These are phyloP conservation scores for Colletotrichum sp. DNA, from an alignment of 2,329 filamentous ascomycete genomes.

Conservation along the genomic window DNA sequence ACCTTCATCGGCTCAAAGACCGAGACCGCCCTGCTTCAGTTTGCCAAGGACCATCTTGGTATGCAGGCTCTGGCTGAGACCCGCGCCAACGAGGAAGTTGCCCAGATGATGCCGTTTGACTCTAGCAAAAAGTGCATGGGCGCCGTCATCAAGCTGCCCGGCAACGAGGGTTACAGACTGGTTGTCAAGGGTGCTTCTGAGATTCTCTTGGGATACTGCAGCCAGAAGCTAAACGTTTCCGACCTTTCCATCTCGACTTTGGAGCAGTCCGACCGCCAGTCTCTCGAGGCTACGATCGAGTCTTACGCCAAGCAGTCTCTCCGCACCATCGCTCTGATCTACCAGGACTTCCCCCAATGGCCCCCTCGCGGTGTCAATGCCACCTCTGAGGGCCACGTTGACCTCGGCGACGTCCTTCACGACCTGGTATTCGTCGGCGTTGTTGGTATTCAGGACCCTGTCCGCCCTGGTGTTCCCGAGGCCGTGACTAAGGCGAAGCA, in stretches of 20 bases:
- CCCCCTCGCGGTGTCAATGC: slow-evolving; percentile 65
- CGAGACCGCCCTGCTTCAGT: slow-evolving; percentile 57
- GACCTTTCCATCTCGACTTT: slow-evolving; percentile 59
- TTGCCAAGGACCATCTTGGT: slow-evolving; percentile 55
- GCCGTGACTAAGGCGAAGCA: slow-evolving; percentile 68
- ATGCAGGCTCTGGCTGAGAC: slow-evolving; percentile 51
- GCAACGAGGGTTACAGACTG: slow-evolving; percentile 49
- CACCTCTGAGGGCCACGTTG: slow-evolving; percentile 68
- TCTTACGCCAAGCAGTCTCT: slow-evolving; percentile 69
- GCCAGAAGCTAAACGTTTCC: slow-evolving; percentile 43
- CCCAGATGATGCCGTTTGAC: slow-evolving; percentile 60
- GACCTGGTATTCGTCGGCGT: slow-evolving; percentile 76
- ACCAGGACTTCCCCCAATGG: slow-evolving; percentile 74
- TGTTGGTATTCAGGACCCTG: slow-evolving; percentile 74
- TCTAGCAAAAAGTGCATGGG: slow-evolving; percentile 63
- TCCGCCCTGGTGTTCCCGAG: slow-evolving; percentile 67
- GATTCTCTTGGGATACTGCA: slow-evolving; percentile 53
- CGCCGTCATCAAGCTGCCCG: slow-evolving; percentile 54
- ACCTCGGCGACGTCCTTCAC: slow-evolving; percentile 60
- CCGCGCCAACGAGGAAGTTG: slow-evolving; percentile 49
- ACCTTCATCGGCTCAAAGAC: slow-evolving; percentile 62
- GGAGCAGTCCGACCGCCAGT: slow-evolving; percentile 49
- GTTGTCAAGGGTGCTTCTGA: slow-evolving; percentile 63
- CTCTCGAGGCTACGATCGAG: slow-evolving; percentile 59
- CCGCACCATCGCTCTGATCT: slow-evolving; percentile 77